Percentiles rank a stretch among this genome's conserved stretches.
Conservation (phyloP, 495 filamentous ascomycete genomes). For the Neurospora sp. region DNA sequence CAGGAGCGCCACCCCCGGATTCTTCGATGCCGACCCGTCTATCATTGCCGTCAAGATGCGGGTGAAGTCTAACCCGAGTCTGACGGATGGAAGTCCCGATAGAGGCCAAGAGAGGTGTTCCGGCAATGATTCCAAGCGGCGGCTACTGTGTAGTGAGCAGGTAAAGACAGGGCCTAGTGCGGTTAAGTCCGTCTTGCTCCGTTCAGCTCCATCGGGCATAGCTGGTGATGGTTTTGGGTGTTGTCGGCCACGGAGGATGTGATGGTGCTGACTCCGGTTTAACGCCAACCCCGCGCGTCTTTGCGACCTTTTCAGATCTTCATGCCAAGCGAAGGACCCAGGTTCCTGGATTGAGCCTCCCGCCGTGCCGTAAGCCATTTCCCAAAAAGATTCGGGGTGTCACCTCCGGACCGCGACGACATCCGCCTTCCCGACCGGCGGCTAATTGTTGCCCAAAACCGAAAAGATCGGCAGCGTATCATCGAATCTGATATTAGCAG, state of each 20-base stretch:
- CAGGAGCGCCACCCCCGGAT: too few relatives aligned
- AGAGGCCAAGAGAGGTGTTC: neutral
- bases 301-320: too few relatives aligned
- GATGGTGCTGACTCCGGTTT: neutral
- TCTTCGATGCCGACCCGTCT: too few relatives aligned
- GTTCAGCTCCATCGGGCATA: neutral
- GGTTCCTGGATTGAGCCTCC: constrained; percentile 20
- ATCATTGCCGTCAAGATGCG: neutral
- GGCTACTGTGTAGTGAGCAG: neutral
- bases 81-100: neutral
- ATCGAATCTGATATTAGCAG: neutral
- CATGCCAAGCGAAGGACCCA: neutral
- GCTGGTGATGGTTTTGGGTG: neutral
- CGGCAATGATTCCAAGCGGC: neutral
- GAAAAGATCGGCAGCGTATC: neutral
- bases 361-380: constrained; percentile 19
- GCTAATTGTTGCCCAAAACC: neutral
- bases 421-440: neutral
- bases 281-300: neutral
- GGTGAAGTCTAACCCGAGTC: neutral
- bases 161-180: neutral
- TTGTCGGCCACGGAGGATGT: neutral
- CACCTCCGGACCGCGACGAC: constrained; percentile 10
- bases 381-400: constrained; percentile 17
- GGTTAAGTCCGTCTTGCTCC: neutral